Percentiles rank a stretch among this genome's conserved stretches.
Evolutionary conservation across 2,329 filamentous ascomycete species (phyloP).

Genomic region (Emmonsiellopsis sp.): DNA sequence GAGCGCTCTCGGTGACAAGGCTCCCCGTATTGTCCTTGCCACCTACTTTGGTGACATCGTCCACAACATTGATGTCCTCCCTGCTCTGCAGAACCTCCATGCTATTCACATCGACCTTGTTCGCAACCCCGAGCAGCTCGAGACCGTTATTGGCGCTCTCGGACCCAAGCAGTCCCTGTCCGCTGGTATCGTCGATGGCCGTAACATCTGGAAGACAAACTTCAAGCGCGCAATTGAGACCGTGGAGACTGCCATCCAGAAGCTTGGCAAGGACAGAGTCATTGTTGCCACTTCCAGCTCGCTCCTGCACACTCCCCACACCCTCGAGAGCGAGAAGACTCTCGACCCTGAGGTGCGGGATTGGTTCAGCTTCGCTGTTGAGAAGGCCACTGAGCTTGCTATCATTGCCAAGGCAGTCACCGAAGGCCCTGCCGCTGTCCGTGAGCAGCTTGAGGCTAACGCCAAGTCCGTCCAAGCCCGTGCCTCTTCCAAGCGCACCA

Average conservation of each 20-base stretch:
- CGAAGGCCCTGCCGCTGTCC: conserved; percentile 78
- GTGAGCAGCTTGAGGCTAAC: conserved; percentile 88
- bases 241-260: conserved; percentile 83
- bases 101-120: conserved; percentile 93
- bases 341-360: conserved; percentile 85
- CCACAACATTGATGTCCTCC: conserved; percentile 91
- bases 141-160: conserved; percentile 71
- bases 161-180: conserved; percentile 86
- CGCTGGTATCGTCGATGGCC: conserved; percentile 92
- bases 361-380: conserved; percentile 96
- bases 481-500: conserved; percentile 86
- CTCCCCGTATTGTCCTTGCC: conserved; percentile 81
- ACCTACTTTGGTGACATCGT: conserved; percentile 99
- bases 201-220: conserved; percentile 99
- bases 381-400: conserved; percentile 88
- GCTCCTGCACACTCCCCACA: conserved; percentile 97
- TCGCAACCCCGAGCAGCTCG: conserved; percentile 95
- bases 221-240: conserved; percentile 88
- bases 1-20: conserved; percentile 58
- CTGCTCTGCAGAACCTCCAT: conserved; percentile 62
- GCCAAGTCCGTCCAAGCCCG: conserved; percentile 88
- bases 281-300: conserved; percentile 95
- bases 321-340: conserved; percentile 97
- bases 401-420: conserved; percentile 95
- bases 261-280: conserved; percentile 95